phyloP scores from a whole-genome alignment of 495 filamentous ascomycete species.

The Penicillium atrosanguineum region DNA sequence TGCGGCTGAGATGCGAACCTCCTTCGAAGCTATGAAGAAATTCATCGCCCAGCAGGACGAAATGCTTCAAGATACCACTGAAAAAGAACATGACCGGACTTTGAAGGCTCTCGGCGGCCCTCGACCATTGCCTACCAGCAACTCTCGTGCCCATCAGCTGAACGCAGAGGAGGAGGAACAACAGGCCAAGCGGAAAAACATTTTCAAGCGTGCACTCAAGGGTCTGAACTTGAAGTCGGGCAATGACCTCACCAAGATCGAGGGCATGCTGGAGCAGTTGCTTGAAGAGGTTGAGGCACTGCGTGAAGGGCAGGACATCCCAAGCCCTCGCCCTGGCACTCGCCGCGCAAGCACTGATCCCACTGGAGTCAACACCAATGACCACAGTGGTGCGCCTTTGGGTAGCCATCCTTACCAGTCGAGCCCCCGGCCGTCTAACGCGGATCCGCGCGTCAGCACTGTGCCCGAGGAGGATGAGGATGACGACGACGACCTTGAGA shows the following conservation, averaged over 20 bases:
- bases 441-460: conserved; percentile 80
- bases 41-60: conserved; percentile 85
- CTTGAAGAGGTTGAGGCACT: conserved; percentile 88
- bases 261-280: conserved; percentile 91
- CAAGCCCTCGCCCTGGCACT: conserved; percentile 21
- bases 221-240: conserved; percentile 81
- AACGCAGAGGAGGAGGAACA: conserved; percentile 65
- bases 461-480: conserved; percentile 77
- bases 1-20: conserved; percentile 95
- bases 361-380: conserved; percentile 79
- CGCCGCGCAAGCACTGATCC: conserved; percentile 40
- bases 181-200: conserved; percentile 76
- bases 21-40: conserved; percentile 94
- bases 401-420: conserved; percentile 76
- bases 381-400: conserved; percentile 70
- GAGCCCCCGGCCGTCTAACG: conserved; percentile 52
- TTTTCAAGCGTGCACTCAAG: conserved; percentile 88
- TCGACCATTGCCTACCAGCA: conserved; percentile 69
- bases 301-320: conserved; percentile 57
- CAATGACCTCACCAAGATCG: conserved; percentile 86
- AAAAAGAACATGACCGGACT: conserved; percentile 81
- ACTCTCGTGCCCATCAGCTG: conserved; percentile 43
- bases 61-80: conserved; percentile 75
- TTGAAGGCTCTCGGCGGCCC: conserved; percentile 83
- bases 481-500: conserved; percentile 62